phyloP scores from a whole-genome alignment of 2,329 filamentous ascomycete species.

The Xylaria sp. region DNA sequence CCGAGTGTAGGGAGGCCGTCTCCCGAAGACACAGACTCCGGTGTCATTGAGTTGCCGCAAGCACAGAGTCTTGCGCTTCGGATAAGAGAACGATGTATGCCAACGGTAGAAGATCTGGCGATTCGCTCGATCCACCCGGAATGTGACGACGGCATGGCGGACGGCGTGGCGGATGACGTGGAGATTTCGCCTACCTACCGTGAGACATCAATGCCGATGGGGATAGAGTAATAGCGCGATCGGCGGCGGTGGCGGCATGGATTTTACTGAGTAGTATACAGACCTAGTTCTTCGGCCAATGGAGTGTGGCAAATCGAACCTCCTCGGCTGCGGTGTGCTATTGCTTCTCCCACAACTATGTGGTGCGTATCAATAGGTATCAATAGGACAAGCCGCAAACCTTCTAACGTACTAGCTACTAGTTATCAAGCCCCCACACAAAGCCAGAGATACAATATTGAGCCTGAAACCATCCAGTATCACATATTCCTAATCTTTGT shows the following conservation, averaged over 20 bases:
- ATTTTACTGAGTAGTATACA: too few species aligned
- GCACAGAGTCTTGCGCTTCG: not conserved
- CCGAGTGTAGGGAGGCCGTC: not conserved
- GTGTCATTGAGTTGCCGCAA: not conserved
- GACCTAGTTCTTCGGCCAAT: too few species aligned
- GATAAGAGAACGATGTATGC: not conserved
- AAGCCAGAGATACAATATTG: not conserved
- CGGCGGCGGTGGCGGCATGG: not conserved
- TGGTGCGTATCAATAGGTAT: not conserved
- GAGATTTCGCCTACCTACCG: not conserved
- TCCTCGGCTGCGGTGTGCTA: not conserved
- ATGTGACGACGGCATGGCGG: not conserved
- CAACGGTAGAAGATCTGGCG: not conserved
- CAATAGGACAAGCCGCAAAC: not conserved
- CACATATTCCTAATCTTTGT: not conserved
- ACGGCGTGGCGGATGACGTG: too few species aligned
- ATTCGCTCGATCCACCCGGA: not conserved
- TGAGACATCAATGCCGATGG: not conserved
- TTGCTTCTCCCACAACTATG: not conserved
- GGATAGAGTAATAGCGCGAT: not conserved
- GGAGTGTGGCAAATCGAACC: not conserved
- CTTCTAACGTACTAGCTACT: not conserved
- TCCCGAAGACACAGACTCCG: not conserved
- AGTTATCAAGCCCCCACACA: not conserved
- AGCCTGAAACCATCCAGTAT: not conserved